These are phyloP conservation scores for Xylariaceae sp. DNA, from an alignment of 2,329 filamentous ascomycete species.

Conservation along the genomic window DNA sequence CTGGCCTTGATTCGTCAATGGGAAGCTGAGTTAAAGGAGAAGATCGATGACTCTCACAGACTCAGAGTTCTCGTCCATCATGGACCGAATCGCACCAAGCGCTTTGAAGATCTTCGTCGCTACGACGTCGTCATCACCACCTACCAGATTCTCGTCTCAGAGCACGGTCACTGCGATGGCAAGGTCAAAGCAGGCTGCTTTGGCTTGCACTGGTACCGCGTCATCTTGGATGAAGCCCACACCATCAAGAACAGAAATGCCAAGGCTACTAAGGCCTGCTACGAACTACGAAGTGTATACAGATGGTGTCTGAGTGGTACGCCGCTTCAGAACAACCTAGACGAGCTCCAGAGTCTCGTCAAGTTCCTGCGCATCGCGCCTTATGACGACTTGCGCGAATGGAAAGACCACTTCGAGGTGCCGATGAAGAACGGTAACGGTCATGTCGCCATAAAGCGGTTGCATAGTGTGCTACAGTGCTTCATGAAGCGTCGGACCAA, in stretches of 20 bases:
- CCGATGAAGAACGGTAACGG: conserved; percentile 89
- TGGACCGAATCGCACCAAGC: conserved; percentile 77
- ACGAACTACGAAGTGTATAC: conserved; percentile 76
- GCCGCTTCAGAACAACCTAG: conserved; percentile 96
- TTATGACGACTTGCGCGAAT: conserved; percentile 77
- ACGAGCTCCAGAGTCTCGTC: conserved; percentile 90
- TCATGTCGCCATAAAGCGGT: conserved; percentile 77
- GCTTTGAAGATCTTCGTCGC: conserved; percentile 65
- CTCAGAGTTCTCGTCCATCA: conserved; percentile 87
- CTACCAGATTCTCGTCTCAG: conserved; percentile 90
- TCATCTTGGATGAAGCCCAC: conserved; percentile 94
- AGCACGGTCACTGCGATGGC: conserved; percentile 67
- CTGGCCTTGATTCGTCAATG: conserved; percentile 94
- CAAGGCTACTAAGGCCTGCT: conserved; percentile 90
- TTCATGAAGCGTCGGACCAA: conserved; percentile 99
- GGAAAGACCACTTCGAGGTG: conserved; percentile 85
- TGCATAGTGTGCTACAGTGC: conserved; percentile 79
- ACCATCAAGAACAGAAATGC: conserved; percentile 98
- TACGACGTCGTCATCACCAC: conserved; percentile 98
- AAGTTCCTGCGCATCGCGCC: conserved; percentile 89
- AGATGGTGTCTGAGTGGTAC: conserved; percentile 96
- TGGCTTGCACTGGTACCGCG: conserved; percentile 87
- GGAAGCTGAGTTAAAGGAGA: conserved; percentile 87
- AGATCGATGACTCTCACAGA: conserved; percentile 62
- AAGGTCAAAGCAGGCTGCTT: conserved; percentile 75